Base-by-base conservation (phyloP, 441 rosid genomes). In the Adansonia grandidieri region DNA sequence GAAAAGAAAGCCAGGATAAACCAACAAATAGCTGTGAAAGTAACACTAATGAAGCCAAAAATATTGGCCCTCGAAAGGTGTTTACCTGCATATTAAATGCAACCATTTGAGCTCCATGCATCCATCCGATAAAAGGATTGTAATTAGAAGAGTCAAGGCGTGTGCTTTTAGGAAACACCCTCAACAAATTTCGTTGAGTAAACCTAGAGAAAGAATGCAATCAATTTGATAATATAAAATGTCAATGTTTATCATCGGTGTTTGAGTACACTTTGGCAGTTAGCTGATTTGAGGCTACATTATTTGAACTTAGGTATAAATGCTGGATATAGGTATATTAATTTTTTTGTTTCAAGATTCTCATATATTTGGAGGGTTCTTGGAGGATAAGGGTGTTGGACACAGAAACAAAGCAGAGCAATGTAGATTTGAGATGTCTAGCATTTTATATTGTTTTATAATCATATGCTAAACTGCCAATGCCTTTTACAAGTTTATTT, bases 31-130 rank as follows among this genome's bases (percentile, higher is more conserved):
- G 40, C 40, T 37, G 40, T 37, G 40, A 37, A 37, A 37, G 40
- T 37, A 37, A 37, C 4, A 37, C 40, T 37, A 37, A 37, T 37
- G 40, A 37, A 37, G 40, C 40, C 40, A 37, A 37, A 37, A 37
- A 56, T 37, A 0, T 5, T 62, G 40, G 10, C 14, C 45, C 62
- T 28, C 47, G 9, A 71, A 71, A 28, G 22, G 15, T 53, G 24
- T 53, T 71, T 54, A 93, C 96, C 89, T 93, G 96, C 96, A 91
- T 93, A 81, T 93, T 93, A 74, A 93, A 93, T 71, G 97, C 97
- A 72, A 93, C 93, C 97, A 93, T 93, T 79, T 93, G 97, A 80
- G 96, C 93, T 62, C 96, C 96, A 69, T 91, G 91, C 75, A 78
- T 87, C 97, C 96, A 93, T 54, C 93, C 91, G 14, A 93, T 13